A percentile compares a stretch with the other conserved stretches of the same genome.
Conservation (phyloP, 805 yeast species). For the Metschnikowia rubicola region DNA sequence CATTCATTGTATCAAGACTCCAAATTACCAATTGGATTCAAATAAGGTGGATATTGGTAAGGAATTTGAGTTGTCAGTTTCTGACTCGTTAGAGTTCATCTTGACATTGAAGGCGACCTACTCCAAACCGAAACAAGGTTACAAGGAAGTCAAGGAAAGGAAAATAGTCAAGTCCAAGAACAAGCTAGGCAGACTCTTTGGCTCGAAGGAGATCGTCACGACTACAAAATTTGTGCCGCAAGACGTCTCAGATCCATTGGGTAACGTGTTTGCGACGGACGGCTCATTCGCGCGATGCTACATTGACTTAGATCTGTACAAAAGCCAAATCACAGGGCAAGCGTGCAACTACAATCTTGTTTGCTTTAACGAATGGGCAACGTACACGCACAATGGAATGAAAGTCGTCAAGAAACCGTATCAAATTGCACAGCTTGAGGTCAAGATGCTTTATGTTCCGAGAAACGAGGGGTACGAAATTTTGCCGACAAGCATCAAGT, state of each 20-base stretch:
- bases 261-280: slow-evolving; percentile 65
- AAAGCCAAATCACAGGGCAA: slow-evolving; percentile 51
- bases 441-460: slow-evolving; percentile 68
- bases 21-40: slow-evolving; percentile 40
- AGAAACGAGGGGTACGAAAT: slow-evolving; percentile 56
- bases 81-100: slow-evolving; percentile 55
- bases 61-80: slow-evolving; percentile 74
- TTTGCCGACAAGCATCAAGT: slow-evolving; percentile 65
- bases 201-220: slow-evolving; percentile 45
- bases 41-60: slow-evolving; percentile 47
- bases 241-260: slow-evolving; percentile 58
- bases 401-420: slow-evolving; percentile 44
- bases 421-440: slow-evolving; percentile 61
- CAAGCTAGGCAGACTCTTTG: slow-evolving; percentile 46
- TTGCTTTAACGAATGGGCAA: slow-evolving; percentile 82
- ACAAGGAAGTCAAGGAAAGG: slow-evolving; percentile 60
- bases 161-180: slow-evolving; percentile 44
- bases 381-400: slow-evolving; percentile 21
- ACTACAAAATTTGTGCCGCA: slow-evolving; percentile 52
- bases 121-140: slow-evolving; percentile 45
- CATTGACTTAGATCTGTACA: slow-evolving; percentile 58
- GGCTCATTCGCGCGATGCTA: slow-evolving; percentile 87
- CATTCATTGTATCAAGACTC: slow-evolving; percentile 70
- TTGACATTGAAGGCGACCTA: slow-evolving; percentile 71
- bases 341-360: slow-evolving; percentile 52